phyloP scores from a whole-genome alignment of 2,329 filamentous ascomycete species.

The Xylaria digitata region DNA sequence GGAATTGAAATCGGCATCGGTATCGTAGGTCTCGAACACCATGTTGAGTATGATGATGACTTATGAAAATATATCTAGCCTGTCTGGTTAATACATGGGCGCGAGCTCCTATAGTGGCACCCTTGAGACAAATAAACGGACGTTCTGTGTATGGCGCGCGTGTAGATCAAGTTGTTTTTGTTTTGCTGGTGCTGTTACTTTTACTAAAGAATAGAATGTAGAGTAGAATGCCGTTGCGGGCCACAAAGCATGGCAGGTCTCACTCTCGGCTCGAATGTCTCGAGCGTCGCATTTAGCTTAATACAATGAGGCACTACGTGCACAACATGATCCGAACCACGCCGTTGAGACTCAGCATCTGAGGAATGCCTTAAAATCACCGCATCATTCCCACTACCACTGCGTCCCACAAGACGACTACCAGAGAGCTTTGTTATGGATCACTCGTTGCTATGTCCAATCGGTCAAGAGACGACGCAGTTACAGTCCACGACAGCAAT shows the following conservation, averaged over 20 bases:
- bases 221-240: conserved; percentile 13
- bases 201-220: conserved; percentile 2
- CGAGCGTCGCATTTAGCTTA: conserved; percentile 36
- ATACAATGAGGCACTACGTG: conserved; percentile 33
- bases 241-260: conserved; percentile 37
- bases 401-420: neutral
- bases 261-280: conserved; percentile 32
- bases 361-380: conserved; percentile 49
- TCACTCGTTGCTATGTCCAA: conserved; percentile 34
- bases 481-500: conserved; percentile 45
- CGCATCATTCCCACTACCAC: conserved; percentile 43
- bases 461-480: conserved; percentile 21
- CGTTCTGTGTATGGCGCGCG: neutral
- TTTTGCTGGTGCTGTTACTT: neutral
- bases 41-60: neutral
- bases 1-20: neutral
- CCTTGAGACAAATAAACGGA: neutral
- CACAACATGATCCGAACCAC: conserved; percentile 24
- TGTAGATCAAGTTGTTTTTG: neutral
- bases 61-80: neutral
- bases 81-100: neutral
- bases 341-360: neutral
- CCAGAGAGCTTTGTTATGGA: conserved; percentile 36
- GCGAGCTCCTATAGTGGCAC: neutral
- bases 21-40: neutral